Conservation (phyloP, 805 yeast species). For the Yamadazyma akitaensis region DNA sequence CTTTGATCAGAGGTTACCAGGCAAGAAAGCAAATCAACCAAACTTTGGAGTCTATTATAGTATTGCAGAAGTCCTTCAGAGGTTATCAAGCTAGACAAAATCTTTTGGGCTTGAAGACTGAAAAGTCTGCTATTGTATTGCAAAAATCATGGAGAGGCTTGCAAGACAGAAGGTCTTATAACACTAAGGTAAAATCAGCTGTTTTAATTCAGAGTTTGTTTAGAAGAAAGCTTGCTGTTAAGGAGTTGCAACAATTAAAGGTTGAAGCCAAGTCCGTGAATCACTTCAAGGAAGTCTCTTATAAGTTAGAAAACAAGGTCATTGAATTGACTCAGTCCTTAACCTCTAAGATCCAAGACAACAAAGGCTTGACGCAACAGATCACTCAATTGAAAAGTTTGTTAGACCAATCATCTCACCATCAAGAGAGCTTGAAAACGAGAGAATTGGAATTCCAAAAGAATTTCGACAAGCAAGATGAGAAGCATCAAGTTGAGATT, state of each 20-base stretch:
- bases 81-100: conserved; percentile 55
- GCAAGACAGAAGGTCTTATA: conserved; percentile 53
- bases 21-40: conserved; percentile 39
- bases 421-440: conserved; percentile 51
- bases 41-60: conserved; percentile 36
- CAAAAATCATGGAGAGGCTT: conserved; percentile 75
- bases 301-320: conserved; percentile 94
- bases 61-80: conserved; percentile 47
- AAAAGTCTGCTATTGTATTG: conserved; percentile 62
- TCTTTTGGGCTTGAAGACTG: conserved; percentile 47
- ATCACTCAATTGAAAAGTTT: conserved; percentile 44
- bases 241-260: conserved; percentile 60
- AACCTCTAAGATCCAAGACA: conserved; percentile 76
- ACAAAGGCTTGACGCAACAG: conserved; percentile 64
- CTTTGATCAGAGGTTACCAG: conserved; percentile 53
- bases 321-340: conserved; percentile 87
- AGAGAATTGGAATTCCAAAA: conserved; percentile 54
- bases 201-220: conserved; percentile 72
- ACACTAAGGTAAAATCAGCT: conserved; percentile 49
- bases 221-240: conserved; percentile 72
- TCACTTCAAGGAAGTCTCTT: conserved; percentile 87
- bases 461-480: conserved; percentile 42
- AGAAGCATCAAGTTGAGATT: conserved; percentile 48
- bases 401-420: conserved; percentile 51
- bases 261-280: conserved; percentile 91